A percentile compares a stretch with the other conserved stretches of the same genome.
Conservation (phyloP, 2,329 filamentous ascomycete species). For the Neurospora sp. region DNA sequence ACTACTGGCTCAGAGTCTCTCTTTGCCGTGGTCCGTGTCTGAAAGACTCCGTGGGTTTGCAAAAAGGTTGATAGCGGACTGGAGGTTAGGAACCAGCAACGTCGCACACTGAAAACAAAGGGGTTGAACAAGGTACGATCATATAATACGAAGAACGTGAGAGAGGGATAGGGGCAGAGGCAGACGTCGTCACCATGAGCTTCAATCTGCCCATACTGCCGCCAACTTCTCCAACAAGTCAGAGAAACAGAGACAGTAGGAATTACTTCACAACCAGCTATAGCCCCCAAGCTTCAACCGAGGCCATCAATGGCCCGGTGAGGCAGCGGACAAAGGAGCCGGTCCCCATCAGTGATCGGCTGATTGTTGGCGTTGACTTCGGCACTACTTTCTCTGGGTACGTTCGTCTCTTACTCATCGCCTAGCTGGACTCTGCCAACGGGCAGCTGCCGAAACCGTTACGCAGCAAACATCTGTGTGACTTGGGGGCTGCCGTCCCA, state of each 20-base stretch:
- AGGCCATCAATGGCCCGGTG: conserved; percentile 52
- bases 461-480: neutral
- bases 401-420: conserved; percentile 22
- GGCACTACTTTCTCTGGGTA: conserved; percentile 76
- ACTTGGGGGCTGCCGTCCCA: neutral
- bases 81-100: neutral
- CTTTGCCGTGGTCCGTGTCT: neutral
- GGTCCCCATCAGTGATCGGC: conserved; percentile 44
- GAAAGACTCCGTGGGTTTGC: neutral
- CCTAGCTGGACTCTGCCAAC: neutral
- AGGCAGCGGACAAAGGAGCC: conserved; percentile 45
- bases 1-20: neutral
- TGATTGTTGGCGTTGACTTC: conserved; percentile 74
- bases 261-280: conserved; percentile 44
- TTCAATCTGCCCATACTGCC: conserved; percentile 42
- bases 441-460: neutral
- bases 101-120: neutral
- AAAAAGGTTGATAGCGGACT: neutral
- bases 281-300: conserved; percentile 45
- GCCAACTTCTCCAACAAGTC: conserved; percentile 28
- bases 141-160: neutral
- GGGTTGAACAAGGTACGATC: neutral
- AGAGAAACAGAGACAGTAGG: conserved; percentile 44
- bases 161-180: neutral
- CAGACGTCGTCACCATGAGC: conserved; percentile 30